Conservation (phyloP, 2,329 filamentous ascomycete species). For the Talaromyces atroroseus region DNA sequence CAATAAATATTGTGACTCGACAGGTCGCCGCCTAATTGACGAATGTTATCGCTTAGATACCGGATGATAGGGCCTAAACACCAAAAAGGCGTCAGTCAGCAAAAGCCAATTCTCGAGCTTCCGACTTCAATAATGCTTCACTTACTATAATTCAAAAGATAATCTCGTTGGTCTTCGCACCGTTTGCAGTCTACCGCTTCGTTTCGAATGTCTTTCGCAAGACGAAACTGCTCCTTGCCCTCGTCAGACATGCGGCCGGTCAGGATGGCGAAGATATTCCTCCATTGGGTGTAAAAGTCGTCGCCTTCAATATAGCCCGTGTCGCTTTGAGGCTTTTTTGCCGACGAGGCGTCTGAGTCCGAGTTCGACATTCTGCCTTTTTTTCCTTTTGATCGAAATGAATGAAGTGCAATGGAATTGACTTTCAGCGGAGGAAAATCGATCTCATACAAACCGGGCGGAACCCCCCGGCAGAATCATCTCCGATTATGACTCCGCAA, state of each 20-base stretch:
- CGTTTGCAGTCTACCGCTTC: slow-evolving; percentile 72
- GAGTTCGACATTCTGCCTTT: not conserved
- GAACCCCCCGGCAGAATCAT: slow-evolving; percentile 9
- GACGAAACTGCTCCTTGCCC: slow-evolving; percentile 70
- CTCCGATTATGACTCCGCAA: slow-evolving; percentile 10
- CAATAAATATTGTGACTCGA: slow-evolving; percentile 73
- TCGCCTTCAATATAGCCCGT: slow-evolving; percentile 37
- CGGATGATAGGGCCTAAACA: slow-evolving; percentile 65
- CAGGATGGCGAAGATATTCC: slow-evolving; percentile 80
- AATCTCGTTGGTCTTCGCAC: slow-evolving; percentile 78
- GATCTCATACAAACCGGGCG: slow-evolving; percentile 1
- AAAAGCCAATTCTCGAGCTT: slow-evolving; percentile 3
- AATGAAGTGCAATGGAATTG: not conserved
- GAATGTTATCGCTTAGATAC: slow-evolving; percentile 79
- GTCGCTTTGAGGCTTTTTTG: slow-evolving; percentile 20
- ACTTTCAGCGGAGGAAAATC: not conserved
- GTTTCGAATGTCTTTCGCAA: slow-evolving; percentile 67
- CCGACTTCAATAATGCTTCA: not conserved
- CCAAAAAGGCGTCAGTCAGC: slow-evolving; percentile 4
- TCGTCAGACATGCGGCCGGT: slow-evolving; percentile 65
- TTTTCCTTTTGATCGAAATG: not conserved
- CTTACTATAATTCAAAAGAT: slow-evolving; percentile 68
- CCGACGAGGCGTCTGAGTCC: slow-evolving; percentile 4
- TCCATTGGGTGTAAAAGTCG: slow-evolving; percentile 55
- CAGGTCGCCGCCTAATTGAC: slow-evolving; percentile 70